These are phyloP conservation scores for Curvularia verruculosa DNA, from an alignment of 2,329 filamentous ascomycete species.

Conservation along the genomic window DNA sequence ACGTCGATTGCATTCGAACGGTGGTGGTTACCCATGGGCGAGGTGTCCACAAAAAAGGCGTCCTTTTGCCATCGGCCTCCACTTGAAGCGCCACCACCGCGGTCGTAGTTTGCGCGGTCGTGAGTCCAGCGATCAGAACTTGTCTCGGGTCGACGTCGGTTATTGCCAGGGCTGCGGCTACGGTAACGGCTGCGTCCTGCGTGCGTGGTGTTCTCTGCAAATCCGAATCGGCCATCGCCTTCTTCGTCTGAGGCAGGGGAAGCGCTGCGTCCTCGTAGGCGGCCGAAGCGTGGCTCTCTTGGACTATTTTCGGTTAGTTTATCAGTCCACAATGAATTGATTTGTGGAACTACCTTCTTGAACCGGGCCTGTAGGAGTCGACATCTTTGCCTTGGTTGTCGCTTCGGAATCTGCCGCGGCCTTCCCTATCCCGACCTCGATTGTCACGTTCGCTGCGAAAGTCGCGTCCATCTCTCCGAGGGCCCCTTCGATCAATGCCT, in stretches of 20 bases:
- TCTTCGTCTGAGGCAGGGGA: constrained; percentile 58
- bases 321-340: neutral
- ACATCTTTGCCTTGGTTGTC: constrained; percentile 27
- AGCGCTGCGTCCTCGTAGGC: constrained; percentile 65
- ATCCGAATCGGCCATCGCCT: constrained; percentile 57
- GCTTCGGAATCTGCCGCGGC: constrained; percentile 20
- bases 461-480: constrained; percentile 31
- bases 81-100: constrained; percentile 18
- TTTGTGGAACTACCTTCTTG: constrained; percentile 27
- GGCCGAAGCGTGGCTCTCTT: constrained; percentile 50
- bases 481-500: constrained; percentile 32
- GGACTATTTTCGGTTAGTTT: constrained; percentile 24
- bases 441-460: constrained; percentile 25
- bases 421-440: constrained; percentile 22
- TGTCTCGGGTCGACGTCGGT: constrained; percentile 30
- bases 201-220: constrained; percentile 56
- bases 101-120: constrained; percentile 37
- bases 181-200: constrained; percentile 52
- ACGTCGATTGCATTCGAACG: constrained; percentile 53
- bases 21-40: constrained; percentile 52
- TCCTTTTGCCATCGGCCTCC: constrained; percentile 39
- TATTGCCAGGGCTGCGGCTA: constrained; percentile 47
- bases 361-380: constrained; percentile 42
- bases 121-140: constrained; percentile 40
- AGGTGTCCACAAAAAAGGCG: constrained; percentile 41